Conservation (phyloP, 2,329 filamentous ascomycete genomes). For the Colletotrichum lentis region DNA sequence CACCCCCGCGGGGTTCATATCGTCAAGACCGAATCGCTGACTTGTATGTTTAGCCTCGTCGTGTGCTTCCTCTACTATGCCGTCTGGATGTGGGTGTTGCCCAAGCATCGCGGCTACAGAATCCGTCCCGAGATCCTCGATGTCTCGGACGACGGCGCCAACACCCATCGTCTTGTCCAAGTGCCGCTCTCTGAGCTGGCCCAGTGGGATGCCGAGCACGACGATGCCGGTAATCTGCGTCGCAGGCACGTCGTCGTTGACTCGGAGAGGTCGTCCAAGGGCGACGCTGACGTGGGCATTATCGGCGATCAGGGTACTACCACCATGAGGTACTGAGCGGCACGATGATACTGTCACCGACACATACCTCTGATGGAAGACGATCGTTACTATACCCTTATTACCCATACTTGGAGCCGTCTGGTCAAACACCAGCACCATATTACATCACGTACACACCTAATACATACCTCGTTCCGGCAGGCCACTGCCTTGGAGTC, state of each 20-base stretch:
- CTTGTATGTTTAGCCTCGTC: constrained; percentile 50
- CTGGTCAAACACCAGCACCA: too few relatives aligned
- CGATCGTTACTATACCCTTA: too few relatives aligned
- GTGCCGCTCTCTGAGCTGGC: constrained; percentile 60
- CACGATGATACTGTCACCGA: background rate
- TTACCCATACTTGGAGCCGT: too few relatives aligned
- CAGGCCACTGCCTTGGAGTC: too few relatives aligned
- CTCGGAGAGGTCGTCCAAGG: constrained; percentile 19
- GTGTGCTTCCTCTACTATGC: constrained; percentile 66
- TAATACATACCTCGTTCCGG: too few relatives aligned
- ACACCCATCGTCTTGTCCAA: constrained; percentile 59
- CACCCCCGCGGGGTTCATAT: too few relatives aligned
- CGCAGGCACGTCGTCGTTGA: constrained; percentile 24
- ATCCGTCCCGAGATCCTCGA: constrained; percentile 64
- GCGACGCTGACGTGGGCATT: background rate
- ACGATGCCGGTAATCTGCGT: constrained; percentile 53
- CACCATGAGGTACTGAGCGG: background rate
- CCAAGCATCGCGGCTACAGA: constrained; percentile 59
- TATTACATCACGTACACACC: too few relatives aligned
- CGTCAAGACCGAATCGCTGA: background rate
- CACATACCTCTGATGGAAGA: too few relatives aligned
- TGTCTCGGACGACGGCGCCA: constrained; percentile 54
- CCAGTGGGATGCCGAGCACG: constrained; percentile 66
- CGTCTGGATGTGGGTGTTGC: constrained; percentile 66
- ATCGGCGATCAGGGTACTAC: background rate